Evolutionary conservation across 2,329 filamentous ascomycete genomes (phyloP), one percentile per base, ranked within the genome.

Genomic region (Gnomoniopsis sp.): DNA sequence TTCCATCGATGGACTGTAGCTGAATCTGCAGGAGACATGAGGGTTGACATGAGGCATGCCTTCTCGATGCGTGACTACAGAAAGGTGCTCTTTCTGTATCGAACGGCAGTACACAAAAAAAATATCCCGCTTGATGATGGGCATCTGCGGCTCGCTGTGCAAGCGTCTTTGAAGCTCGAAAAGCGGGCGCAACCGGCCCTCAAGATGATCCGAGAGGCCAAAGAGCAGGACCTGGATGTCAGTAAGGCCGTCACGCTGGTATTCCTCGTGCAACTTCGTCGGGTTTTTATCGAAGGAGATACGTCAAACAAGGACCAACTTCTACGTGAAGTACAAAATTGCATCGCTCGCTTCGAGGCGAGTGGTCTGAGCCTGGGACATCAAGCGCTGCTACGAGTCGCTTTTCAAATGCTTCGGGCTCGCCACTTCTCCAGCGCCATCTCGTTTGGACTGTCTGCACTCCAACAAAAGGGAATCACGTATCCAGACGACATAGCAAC

Each of bases 81-180:
- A n/a, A 49, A 50, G n/a, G 57, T 43, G 26, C 53, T 49, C 17
- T 44, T 22, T 3, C 70, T 76, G 3, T 83, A 81, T 65, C 71
- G 67, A 53, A 66, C 66, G 26, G 74, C 74, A 0, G 19, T 17
- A n/a, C 48, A 71, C 1, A 63, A 62, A 11, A 66, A 64, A 4
- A 72, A 74, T 19, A 69, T 79, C 64, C 67, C 69, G 1, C 71
- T 71, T 59, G 76, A 73, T 30, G 65, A 66, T 3, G 71, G 74
- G 23, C 79, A 76, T 55, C 70, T 84, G 15, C 74, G 76, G n/a
- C 69, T 82, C 6, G 79, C 77, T 10, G 75, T 84, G 10, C 64
- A 74, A 11, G 78, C 79, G 2, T 70, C 74, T 15, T 64, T 83
- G 53, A 68, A 67, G 17, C 49, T 65, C 17, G 67, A 65, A 3